A percentile compares a stretch with the other conserved stretches of the same genome.
Conservation (phyloP, 805 yeast genomes). For the Pichia eremophila region DNA sequence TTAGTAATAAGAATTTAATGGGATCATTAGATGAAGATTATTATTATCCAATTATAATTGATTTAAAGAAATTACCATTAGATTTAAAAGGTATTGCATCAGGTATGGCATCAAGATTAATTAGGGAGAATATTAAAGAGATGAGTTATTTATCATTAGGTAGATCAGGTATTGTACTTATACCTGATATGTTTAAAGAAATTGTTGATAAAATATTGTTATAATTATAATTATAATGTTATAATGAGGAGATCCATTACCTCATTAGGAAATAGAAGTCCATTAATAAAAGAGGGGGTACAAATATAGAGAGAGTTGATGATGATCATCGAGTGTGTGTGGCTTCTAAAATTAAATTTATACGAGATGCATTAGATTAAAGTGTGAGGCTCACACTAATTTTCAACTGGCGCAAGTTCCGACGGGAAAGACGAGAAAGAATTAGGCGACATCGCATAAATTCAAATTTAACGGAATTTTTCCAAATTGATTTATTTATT, state of each 20-base stretch:
- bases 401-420: too few species aligned
- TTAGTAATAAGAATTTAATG: slow-evolving; percentile 31
- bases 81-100: slow-evolving; percentile 61
- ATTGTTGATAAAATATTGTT: slow-evolving; percentile 11
- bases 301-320: too few species aligned
- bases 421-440: too few species aligned
- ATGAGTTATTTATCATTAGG: slow-evolving; percentile 57
- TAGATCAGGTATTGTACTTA: slow-evolving; percentile 47
- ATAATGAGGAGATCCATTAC: too few species aligned
- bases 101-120: slow-evolving; percentile 45
- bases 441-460: too few species aligned
- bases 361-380: too few species aligned
- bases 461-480: too few species aligned
- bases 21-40: slow-evolving; percentile 46
- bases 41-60: slow-evolving; percentile 47
- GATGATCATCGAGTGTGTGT: too few species aligned
- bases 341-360: too few species aligned
- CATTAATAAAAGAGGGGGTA: background rate
- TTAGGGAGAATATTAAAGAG: slow-evolving; percentile 29
- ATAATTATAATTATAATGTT: too few species aligned
- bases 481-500: too few species aligned
- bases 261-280: background rate
- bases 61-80: slow-evolving; percentile 43
- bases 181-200: slow-evolving; percentile 36
- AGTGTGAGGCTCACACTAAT: too few species aligned